Evolutionary conservation across 148 eudicot species (phyloP).

Genomic region (Rheum nobile): DNA sequence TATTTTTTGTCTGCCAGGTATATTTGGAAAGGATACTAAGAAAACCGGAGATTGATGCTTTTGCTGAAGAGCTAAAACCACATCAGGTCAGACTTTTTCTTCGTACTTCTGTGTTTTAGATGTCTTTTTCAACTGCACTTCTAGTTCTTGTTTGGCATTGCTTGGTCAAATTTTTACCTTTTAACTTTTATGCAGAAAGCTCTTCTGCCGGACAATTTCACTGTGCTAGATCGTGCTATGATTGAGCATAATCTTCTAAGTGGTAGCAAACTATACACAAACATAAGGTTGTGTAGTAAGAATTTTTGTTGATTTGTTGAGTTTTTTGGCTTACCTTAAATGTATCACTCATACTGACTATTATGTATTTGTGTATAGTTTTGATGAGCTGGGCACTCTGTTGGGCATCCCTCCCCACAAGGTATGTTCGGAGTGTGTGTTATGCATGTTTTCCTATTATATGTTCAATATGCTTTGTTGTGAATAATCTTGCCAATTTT

Average conservation of each 20-base stretch:
- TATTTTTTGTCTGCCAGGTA: conserved; percentile 31
- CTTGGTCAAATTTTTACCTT: conserved; percentile 8
- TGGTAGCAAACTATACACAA: conserved; percentile 96
- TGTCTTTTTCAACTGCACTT: not conserved
- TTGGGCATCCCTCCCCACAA: conserved; percentile 85
- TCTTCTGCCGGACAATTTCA: conserved; percentile 82
- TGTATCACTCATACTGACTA: not conserved
- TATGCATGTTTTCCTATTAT: not conserved
- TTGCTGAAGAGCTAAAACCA: conserved; percentile 91
- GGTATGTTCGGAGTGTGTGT: conserved; percentile 26
- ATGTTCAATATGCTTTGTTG: not conserved
- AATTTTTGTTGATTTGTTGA: not conserved
- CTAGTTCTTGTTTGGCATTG: not conserved
- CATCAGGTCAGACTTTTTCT: conserved; percentile 57
- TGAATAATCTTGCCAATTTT: not conserved
- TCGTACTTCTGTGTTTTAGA: not conserved
- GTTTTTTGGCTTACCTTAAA: conserved; percentile 1
- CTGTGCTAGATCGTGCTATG: conserved; percentile 98
- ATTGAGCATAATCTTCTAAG: conserved; percentile 98
- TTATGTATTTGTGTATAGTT: conserved; percentile 28
- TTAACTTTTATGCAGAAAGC: conserved; percentile 53
- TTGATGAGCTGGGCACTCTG: conserved; percentile 93
- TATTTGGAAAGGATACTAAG: conserved; percentile 94
- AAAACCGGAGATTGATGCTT: conserved; percentile 96
- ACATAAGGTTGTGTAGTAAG: conserved; percentile 53